A percentile compares a stretch with the other conserved stretches of the same genome.
Evolutionary conservation across 129 eudicot species (phyloP).

Genomic region (Lonicera japonica): DNA sequence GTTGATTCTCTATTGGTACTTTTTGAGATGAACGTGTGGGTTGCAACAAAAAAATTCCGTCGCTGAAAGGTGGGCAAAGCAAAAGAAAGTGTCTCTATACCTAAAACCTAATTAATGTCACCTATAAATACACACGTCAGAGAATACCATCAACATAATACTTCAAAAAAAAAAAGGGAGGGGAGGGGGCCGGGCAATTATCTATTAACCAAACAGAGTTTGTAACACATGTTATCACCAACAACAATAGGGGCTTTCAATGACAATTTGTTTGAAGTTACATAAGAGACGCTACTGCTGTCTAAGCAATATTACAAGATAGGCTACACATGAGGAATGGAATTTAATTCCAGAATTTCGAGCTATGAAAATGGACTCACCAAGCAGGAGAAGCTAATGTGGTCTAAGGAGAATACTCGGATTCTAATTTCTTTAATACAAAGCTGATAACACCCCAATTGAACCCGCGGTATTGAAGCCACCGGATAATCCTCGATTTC

Average conservation of each 20-base stretch:
- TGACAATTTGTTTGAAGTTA: slow-evolving; percentile 3
- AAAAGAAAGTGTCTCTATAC: no score
- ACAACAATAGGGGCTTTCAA: not conserved
- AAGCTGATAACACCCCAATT: slow-evolving; percentile 49
- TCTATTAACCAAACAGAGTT: not conserved
- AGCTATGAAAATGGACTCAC: not conserved
- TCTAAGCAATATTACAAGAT: not conserved
- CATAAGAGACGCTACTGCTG: not conserved
- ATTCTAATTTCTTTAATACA: slow-evolving; percentile 65
- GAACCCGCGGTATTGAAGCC: slow-evolving; percentile 96
- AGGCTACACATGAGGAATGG: not conserved
- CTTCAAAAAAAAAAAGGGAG: no score
- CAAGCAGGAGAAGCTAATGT: slow-evolving; percentile 1
- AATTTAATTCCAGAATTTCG: slow-evolving; percentile 10
- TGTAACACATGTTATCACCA: not conserved
- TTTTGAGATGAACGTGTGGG: no score
- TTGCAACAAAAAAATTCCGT: no score
- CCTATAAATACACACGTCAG: not conserved
- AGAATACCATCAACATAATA: not conserved
- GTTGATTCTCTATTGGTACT: no score
- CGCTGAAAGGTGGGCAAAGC: no score
- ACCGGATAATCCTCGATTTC: slow-evolving; percentile 59
- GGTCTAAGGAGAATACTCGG: slow-evolving; percentile 40
- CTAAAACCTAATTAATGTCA: not conserved
- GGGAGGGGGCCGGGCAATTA: not conserved